These are phyloP conservation scores for Prinsepia uniflora DNA, from an alignment of 306 rosid species.

Conservation along the genomic window DNA sequence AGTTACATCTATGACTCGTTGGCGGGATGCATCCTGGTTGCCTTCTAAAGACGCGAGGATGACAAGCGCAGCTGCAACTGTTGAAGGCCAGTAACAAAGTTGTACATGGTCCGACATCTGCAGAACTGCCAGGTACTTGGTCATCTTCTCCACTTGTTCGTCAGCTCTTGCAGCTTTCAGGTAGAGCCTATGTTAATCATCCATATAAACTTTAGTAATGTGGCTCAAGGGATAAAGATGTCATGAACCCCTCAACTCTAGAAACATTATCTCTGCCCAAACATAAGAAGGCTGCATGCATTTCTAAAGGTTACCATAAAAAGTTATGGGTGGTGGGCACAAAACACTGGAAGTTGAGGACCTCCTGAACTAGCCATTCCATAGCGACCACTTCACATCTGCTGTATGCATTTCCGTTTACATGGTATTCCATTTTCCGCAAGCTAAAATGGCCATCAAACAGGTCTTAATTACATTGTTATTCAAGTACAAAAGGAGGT, in stretches of 20 bases:
- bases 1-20: slow-evolving; percentile 60
- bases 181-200: slow-evolving; percentile 54
- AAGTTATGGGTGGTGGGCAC: slow-evolving; percentile 78
- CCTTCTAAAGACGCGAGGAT: slow-evolving; percentile 64
- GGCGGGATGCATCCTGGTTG: slow-evolving; percentile 42
- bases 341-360: slow-evolving; percentile 73
- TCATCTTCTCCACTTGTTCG: slow-evolving; percentile 59
- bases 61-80: slow-evolving; percentile 90
- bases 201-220: not conserved
- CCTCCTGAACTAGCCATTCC: slow-evolving; percentile 97
- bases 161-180: slow-evolving; percentile 74
- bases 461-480: not conserved
- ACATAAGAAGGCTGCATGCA: not conserved
- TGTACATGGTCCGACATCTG: slow-evolving; percentile 59
- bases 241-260: not conserved
- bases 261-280: not conserved
- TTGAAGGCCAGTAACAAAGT: slow-evolving; percentile 75
- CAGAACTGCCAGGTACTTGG: slow-evolving; percentile 59
- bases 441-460: slow-evolving; percentile 46
- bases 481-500: not conserved
- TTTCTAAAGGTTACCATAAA: slow-evolving; percentile 51
- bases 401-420: slow-evolving; percentile 48
- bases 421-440: slow-evolving; percentile 43
- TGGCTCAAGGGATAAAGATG: slow-evolving; percentile 9
- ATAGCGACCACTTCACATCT: slow-evolving; percentile 92